Evolutionary conservation across 345 rosid species (phyloP), one percentile per base, ranked within the genome.

Genomic region (Salix arbutifolia): DNA sequence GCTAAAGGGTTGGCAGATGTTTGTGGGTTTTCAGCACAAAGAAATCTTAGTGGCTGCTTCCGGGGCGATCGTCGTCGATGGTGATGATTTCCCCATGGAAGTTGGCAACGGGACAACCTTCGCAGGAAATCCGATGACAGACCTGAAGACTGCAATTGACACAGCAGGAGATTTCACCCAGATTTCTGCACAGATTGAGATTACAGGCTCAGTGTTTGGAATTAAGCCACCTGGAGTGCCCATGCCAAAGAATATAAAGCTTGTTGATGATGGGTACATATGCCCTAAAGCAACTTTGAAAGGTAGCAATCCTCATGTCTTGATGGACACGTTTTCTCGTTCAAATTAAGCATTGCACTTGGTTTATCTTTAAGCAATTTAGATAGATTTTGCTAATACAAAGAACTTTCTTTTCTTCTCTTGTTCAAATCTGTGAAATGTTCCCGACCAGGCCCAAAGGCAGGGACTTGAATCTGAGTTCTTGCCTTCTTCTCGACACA

Each of bases 201-300:
- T 96, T 28, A 80, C 78, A 0, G 99, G 99, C 6, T 90, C 98
- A 0, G 87, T 85, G 85, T 96, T 93, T 8, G 99, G 99, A 8
- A 76, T 92, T 28, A 82, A 81, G 62, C 84, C 85, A 9, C 79
- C 89, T 0, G 88, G 65, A 30, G 77, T 80, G 0, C 99, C 99
- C 0, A 88, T 93, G 99, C 98, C 98, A 0, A 90, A 82, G 82
- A 77, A 74, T 21, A 79, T 93, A 23, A 87, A 79, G 71, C 95
- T 96, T 46, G 71, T 42, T 18, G 89, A 92, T n/a, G 89, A 88
- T 38, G 96, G 91, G 11, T 96, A 81, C 79, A 81, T 70, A 31
- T 95, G 99, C 73, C 98, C 99, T 1, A 81, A 77, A 8, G 67
- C 92, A 0, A 88, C 81, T 10, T 77, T 38, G 48, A 69, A 82